phyloP scores from a whole-genome alignment of 2,329 filamentous ascomycete species.

The Epichloe typhina region DNA sequence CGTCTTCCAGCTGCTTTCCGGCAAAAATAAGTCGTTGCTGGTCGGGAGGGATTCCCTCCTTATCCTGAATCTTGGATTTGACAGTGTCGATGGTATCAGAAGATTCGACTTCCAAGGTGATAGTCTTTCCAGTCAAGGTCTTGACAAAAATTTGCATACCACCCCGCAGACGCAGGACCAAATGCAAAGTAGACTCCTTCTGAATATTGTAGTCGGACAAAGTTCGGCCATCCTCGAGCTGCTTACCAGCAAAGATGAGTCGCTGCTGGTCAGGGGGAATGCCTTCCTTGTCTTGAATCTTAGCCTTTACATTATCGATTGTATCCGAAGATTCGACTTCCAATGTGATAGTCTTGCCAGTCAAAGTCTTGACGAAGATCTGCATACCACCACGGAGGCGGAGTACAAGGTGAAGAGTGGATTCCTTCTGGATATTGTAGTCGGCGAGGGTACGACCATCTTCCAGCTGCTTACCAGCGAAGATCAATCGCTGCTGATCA shows the following conservation, averaged over 20 bases:
- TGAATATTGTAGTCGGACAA: conserved; percentile 95
- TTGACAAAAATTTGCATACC: conserved; percentile 87
- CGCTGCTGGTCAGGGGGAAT: conserved; percentile 96
- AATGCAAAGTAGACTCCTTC: conserved; percentile 71
- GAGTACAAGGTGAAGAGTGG: conserved; percentile 72
- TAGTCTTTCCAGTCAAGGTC: conserved; percentile 84
- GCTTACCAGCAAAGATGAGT: conserved; percentile 86
- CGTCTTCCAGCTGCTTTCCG: conserved; percentile 87
- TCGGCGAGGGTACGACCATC: conserved; percentile 81
- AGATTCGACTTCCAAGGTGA: conserved; percentile 81
- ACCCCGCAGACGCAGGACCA: conserved; percentile 74
- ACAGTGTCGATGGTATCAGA: conserved; percentile 91
- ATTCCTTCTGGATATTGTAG: conserved; percentile 95
- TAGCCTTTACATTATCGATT: conserved; percentile 87
- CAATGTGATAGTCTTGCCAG: conserved; percentile 87
- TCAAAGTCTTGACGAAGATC: conserved; percentile 77
- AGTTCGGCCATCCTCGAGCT: conserved; percentile 83
- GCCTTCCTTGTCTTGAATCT: conserved; percentile 89
- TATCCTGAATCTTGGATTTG: conserved; percentile 85
- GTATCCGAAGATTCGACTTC: conserved; percentile 84
- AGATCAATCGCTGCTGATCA: conserved; percentile 90
- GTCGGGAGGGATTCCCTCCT: conserved; percentile 88
- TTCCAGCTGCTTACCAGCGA: conserved; percentile 90
- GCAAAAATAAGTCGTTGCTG: conserved; percentile 91
- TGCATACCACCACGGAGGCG: conserved; percentile 85